Conservation (phyloP, 2,329 filamentous ascomycete genomes). For the Seiridium cupressi region DNA sequence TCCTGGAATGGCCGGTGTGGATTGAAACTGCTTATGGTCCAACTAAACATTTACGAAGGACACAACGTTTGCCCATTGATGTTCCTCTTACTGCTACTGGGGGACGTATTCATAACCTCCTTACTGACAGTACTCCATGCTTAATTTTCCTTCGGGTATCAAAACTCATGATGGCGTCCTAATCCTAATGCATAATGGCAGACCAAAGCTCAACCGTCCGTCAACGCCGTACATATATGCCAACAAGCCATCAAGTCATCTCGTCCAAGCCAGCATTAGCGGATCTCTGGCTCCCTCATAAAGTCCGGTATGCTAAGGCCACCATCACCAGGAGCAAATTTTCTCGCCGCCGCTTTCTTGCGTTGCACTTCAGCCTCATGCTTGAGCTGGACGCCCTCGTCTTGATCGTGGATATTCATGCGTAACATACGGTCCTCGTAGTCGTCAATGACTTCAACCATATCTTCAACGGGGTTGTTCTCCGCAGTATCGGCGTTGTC, state of each 20-base stretch:
- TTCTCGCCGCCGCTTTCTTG: slow-evolving; percentile 23
- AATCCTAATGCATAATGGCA: too few species aligned
- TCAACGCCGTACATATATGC: not conserved
- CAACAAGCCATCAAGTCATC: not conserved
- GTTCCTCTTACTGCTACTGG: too few species aligned
- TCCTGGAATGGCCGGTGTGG: too few species aligned
- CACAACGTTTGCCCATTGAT: too few species aligned
- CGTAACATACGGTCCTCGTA: slow-evolving; percentile 23
- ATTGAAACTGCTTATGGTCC: too few species aligned
- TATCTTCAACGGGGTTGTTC: slow-evolving; percentile 33
- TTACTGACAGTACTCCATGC: too few species aligned
- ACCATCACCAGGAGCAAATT: slow-evolving; percentile 29
- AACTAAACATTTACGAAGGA: too few species aligned
- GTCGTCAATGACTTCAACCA: slow-evolving; percentile 28
- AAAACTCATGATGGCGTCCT: not conserved
- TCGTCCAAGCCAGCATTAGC: slow-evolving; percentile 18
- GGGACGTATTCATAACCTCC: not conserved
- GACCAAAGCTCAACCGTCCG: not conserved
- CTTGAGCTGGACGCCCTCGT: slow-evolving; percentile 27
- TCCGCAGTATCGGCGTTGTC: slow-evolving; percentile 38
- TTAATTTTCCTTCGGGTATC: not conserved
- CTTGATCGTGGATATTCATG: slow-evolving; percentile 27
- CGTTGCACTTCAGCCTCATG: slow-evolving; percentile 28
- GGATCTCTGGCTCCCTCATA: slow-evolving; percentile 40
- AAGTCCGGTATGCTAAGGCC: slow-evolving; percentile 35